A percentile compares a stretch with the other conserved stretches of the same genome.
phyloP scores from a whole-genome alignment of 495 filamentous ascomycete genomes.

The Cercophora samala region DNA sequence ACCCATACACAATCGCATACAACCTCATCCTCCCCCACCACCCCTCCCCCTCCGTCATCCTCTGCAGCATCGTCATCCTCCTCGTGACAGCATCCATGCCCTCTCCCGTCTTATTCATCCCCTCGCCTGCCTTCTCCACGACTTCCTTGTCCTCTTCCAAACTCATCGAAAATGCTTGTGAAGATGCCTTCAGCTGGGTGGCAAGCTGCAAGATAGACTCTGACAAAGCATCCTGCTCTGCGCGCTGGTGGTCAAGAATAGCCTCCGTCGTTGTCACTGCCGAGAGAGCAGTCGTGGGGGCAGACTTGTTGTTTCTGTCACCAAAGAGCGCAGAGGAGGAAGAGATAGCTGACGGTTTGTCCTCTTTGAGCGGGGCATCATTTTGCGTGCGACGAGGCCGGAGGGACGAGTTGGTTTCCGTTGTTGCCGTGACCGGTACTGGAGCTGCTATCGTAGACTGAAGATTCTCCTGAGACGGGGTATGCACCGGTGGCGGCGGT shows the following conservation, averaged over 20 bases:
- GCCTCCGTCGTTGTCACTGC: conserved; percentile 50
- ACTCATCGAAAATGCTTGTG: conserved; percentile 62
- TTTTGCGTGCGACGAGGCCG: conserved; percentile 20
- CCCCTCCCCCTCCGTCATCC: conserved; percentile 79
- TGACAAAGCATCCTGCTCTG: conserved; percentile 83
- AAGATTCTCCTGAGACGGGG: conserved; percentile 10
- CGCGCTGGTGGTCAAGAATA: conserved; percentile 67
- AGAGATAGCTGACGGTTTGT: conserved; percentile 13
- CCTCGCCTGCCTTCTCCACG: conserved; percentile 64
- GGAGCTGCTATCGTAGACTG: neutral
- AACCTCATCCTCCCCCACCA: conserved; percentile 84
- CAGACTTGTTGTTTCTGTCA: conserved; percentile 20
- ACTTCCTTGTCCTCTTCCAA: conserved; percentile 71
- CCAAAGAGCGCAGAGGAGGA: conserved; percentile 38
- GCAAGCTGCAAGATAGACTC: conserved; percentile 75
- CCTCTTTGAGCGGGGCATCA: conserved; percentile 13
- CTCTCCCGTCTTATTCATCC: conserved; percentile 68
- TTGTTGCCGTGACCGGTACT: neutral
- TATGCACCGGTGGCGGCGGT: conserved; percentile 14
- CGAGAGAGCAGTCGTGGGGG: conserved; percentile 25
- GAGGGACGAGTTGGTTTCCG: conserved; percentile 25
- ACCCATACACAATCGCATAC: conserved; percentile 75
- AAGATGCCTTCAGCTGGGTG: conserved; percentile 69
- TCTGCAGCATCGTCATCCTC: conserved; percentile 67
- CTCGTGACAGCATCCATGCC: conserved; percentile 71